Evolutionary conservation across 2,329 filamentous ascomycete genomes (phyloP).

Genomic region (Pseudovirgaria hyperparasitica): DNA sequence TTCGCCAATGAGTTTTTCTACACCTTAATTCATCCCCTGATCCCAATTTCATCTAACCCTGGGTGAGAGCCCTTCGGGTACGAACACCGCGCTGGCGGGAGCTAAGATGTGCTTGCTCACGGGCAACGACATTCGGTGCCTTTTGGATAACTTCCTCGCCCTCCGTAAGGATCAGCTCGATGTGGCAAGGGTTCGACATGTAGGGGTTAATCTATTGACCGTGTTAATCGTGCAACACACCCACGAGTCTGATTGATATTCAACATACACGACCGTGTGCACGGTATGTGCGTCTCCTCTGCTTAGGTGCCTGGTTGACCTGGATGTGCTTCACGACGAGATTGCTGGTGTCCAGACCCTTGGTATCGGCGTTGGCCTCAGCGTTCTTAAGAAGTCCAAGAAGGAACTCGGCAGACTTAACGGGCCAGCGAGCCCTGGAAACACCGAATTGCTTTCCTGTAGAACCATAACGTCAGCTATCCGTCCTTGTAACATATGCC

Average conservation of each 20-base stretch:
- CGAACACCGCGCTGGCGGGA: constrained; percentile 79
- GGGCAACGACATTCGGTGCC: constrained; percentile 54
- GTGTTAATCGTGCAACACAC: constrained; percentile 1
- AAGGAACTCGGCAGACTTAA: constrained; percentile 98
- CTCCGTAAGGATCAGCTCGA: constrained; percentile 99
- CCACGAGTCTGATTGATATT: constrained; percentile 4
- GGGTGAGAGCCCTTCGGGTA: constrained; percentile 48
- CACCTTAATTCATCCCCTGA: background rate
- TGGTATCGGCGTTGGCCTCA: constrained; percentile 32
- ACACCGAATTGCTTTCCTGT: constrained; percentile 98
- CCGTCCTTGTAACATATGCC: background rate
- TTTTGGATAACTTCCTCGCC: constrained; percentile 93
- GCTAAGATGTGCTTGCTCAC: constrained; percentile 58
- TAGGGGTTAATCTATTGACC: constrained; percentile 87
- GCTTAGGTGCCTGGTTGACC: constrained; percentile 99
- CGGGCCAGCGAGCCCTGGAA: constrained; percentile 94
- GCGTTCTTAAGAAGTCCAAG: constrained; percentile 65
- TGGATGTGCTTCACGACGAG: constrained; percentile 99
- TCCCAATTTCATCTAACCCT: constrained; percentile 27
- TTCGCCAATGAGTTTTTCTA: constrained; percentile 2
- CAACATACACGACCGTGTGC: constrained; percentile 95
- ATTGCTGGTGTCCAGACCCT: constrained; percentile 68
- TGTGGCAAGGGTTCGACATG: constrained; percentile 99
- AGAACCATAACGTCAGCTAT: constrained; percentile 6
- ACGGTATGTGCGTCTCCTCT: constrained; percentile 98